Percentiles rank a stretch among this genome's conserved stretches.
Conservation (phyloP, 805 yeast genomes). For the Myxozyma udenii region DNA sequence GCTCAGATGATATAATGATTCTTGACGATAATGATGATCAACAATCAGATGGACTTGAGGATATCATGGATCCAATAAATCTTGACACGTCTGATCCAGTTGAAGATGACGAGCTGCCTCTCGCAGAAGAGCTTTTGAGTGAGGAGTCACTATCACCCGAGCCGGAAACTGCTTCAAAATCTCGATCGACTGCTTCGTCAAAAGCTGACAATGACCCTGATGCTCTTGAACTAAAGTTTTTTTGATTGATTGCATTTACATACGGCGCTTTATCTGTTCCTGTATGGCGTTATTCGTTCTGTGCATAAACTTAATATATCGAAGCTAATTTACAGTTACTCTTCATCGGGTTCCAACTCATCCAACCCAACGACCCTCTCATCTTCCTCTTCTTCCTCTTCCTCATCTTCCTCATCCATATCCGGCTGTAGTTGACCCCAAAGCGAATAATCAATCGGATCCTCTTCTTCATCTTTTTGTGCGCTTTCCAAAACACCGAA, state of each 20-base stretch:
- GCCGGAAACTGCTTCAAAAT: background rate
- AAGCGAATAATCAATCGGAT: conserved; percentile 27
- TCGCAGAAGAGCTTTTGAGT: background rate
- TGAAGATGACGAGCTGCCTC: too few relatives aligned
- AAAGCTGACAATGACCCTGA: background rate
- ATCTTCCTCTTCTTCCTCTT: conserved; percentile 41
- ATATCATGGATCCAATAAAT: too few relatives aligned
- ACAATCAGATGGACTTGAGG: too few relatives aligned
- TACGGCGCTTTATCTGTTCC: background rate
- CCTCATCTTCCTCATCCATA: conserved; percentile 38
- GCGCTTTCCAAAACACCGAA: conserved; percentile 30
- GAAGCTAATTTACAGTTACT: background rate
- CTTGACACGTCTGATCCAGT: too few relatives aligned
- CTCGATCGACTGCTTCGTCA: too few relatives aligned
- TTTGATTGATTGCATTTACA: conserved; percentile 1
- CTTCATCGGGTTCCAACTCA: conserved; percentile 18
- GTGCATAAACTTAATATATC: background rate
- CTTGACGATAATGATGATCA: conserved; percentile 1
- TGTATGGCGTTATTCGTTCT: background rate
- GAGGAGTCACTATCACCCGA: background rate
- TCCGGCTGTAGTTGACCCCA: conserved; percentile 42
- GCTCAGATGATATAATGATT: background rate
- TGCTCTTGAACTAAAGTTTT: conserved; percentile 5
- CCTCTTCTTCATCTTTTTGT: conserved; percentile 19
- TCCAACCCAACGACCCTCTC: conserved; percentile 32